A percentile compares a stretch with the other conserved stretches of the same genome.
Conservation (phyloP, 2,329 filamentous ascomycete genomes). For the Fusarium robinianum region DNA sequence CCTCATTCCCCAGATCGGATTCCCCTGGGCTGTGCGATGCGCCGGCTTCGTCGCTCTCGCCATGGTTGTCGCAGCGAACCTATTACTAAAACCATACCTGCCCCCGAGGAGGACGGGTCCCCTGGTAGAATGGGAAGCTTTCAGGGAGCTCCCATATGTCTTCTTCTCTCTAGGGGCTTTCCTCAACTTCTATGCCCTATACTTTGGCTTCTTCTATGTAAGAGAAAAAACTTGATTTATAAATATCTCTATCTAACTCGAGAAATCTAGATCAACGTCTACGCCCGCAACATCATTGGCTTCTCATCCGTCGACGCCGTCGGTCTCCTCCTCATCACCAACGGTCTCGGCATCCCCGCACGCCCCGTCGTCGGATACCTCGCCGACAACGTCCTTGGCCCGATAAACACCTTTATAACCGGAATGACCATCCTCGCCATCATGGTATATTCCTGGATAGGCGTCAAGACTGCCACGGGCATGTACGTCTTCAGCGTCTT, state of each 20-base stretch:
- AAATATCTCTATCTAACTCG: conserved; percentile 6
- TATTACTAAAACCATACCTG: conserved; percentile 51
- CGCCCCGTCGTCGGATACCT: conserved; percentile 62
- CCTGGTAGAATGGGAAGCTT: conserved; percentile 60
- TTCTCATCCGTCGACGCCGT: conserved; percentile 56
- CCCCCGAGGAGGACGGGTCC: conserved; percentile 54
- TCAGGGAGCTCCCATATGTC: conserved; percentile 59
- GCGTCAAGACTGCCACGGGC: conserved; percentile 31
- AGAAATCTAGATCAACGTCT: conserved; percentile 48
- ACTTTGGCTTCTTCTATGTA: conserved; percentile 50
- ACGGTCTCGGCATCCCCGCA: conserved; percentile 63
- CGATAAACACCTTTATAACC: conserved; percentile 50
- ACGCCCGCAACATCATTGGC: conserved; percentile 43
- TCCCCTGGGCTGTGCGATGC: conserved; percentile 66
- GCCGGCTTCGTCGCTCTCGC: conserved; percentile 65
- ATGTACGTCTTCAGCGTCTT: conserved; percentile 40
- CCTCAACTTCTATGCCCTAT: conserved; percentile 47
- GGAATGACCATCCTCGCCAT: conserved; percentile 37
- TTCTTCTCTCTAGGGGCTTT: conserved; percentile 56
- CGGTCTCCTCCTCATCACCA: conserved; percentile 65
- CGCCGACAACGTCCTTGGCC: conserved; percentile 58
- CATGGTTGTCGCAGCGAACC: conserved; percentile 47
- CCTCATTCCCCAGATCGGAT: conserved; percentile 61
- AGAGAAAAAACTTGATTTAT: conserved; percentile 41
- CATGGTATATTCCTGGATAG: conserved; percentile 41